These are phyloP conservation scores for Lactifluus volemus DNA, from an alignment of 768 basidiomycete species.

Conservation along the genomic window DNA sequence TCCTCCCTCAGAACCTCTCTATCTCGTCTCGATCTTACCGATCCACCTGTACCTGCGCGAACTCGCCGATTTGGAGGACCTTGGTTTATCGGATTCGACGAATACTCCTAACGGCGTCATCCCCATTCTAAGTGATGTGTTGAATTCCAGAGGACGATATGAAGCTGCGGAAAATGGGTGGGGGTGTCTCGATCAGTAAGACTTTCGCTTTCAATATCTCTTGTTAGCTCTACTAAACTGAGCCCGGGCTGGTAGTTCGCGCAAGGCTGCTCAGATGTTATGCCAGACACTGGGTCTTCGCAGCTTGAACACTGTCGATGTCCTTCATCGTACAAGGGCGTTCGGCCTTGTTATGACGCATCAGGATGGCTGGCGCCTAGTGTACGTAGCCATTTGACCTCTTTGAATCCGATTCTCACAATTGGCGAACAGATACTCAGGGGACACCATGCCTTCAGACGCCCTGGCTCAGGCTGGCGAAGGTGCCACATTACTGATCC, in stretches of 20 bases:
- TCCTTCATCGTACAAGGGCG: conserved; percentile 18
- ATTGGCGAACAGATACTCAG: conserved; percentile 64
- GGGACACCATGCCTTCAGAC: conserved; percentile 76
- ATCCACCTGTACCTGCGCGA: conserved; percentile 67
- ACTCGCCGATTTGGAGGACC: conserved; percentile 56
- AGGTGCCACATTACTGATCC: conserved; percentile 75
- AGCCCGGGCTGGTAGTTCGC: conserved; percentile 5
- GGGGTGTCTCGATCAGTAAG: conserved; percentile 2
- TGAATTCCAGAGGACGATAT: background rate
- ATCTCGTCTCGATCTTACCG: conserved; percentile 51
- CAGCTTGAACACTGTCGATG: conserved; percentile 12
- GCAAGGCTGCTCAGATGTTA: conserved; percentile 11
- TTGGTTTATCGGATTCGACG: conserved; percentile 45
- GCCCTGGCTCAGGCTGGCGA: conserved; percentile 55
- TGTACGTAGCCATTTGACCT: background rate
- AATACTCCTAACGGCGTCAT: conserved; percentile 38
- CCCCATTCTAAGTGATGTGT: conserved; percentile 32
- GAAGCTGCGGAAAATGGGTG: background rate
- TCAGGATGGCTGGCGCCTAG: conserved; percentile 18
- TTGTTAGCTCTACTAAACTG: background rate
- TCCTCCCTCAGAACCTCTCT: conserved; percentile 53
- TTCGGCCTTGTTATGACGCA: conserved; percentile 16
- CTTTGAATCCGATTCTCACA: conserved; percentile 15
- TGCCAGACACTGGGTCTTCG: conserved; percentile 14
- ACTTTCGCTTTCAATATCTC: background rate